Evolutionary conservation across 1,284 basidiomycete genomes (phyloP).

Genomic region (Xerocomus minutiporus): DNA sequence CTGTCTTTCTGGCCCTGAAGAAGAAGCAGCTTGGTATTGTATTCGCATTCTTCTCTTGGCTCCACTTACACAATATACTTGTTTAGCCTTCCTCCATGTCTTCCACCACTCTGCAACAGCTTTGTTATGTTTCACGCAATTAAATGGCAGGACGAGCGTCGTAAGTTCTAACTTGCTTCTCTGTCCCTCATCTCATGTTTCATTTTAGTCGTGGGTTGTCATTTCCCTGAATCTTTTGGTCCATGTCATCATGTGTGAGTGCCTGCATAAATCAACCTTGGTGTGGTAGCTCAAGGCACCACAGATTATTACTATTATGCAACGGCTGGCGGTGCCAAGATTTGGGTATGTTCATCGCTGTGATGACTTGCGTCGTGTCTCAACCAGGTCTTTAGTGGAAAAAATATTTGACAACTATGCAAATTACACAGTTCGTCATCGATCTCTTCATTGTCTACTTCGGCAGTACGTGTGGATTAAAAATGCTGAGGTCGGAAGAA

Average conservation of each 20-base stretch:
- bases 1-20: slow-evolving; percentile 95
- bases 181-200: slow-evolving; percentile 6
- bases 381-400: slow-evolving; percentile 68
- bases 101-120: slow-evolving; percentile 99
- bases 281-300: slow-evolving; percentile 5
- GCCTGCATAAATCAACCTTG: background rate
- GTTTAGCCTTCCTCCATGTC: slow-evolving; percentile 89
- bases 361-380: background rate
- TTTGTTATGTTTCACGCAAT: slow-evolving; percentile 88
- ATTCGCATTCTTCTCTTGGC: background rate
- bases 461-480: slow-evolving; percentile 63
- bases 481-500: background rate
- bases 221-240: slow-evolving; percentile 91
- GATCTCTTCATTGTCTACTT: slow-evolving; percentile 90
- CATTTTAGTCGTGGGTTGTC: slow-evolving; percentile 88
- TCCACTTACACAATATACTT: background rate
- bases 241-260: slow-evolving; percentile 97
- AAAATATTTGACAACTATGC: slow-evolving; percentile 92
- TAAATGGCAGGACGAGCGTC: slow-evolving; percentile 89
- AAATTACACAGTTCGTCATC: slow-evolving; percentile 93
- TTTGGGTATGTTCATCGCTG: slow-evolving; percentile 71
- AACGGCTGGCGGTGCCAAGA: slow-evolving; percentile 89
- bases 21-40: slow-evolving; percentile 89
- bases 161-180: slow-evolving; percentile 41
- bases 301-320: slow-evolving; percentile 97